Base-by-base conservation (phyloP, 257 asterid genomes). In the Fraxinus excelsior region DNA sequence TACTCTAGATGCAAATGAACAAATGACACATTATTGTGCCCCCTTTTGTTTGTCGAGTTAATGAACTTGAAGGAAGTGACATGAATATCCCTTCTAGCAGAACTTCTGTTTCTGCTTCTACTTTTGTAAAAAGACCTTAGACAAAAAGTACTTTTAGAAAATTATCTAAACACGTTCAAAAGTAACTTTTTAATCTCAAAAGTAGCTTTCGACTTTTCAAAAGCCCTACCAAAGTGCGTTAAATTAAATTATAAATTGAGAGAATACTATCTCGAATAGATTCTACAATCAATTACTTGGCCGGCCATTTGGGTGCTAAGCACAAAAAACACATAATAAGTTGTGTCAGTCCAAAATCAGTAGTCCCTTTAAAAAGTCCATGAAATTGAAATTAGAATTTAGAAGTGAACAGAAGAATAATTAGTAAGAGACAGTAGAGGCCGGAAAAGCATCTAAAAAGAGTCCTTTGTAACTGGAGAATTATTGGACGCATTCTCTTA, bases 301-400 rank as follows among this genome's bases (percentile, higher is more conserved):
- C 68, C 68, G 68, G 68, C 68, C 68, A 26, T 11, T 62, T 62
- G 34, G 2, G 35, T 25, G 68, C 11, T 26, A 62, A 62, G 35
- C 68, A 62, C 68, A 62, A 62, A 62, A 62, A 60, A 21, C 67
- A 60, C 29, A 60, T 2, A 58, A 60, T 23, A 62, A 26, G 68
- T 62, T 62, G 34, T 34, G 14, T 62, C 16, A 4, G 2, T 62
- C 68, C 16, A 28, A 21, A 21, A 60, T 25, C 6, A 60, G 21
- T 9, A 11, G 32, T 0, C 32, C 67, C 11, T 25, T 10, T 11
- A 11, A 0, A 53, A 18, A 56, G 26, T n/a, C 1, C 10, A 7
- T 18, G 65, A n/a, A 19, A 8, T n/a, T 18, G 65, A 56, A n/a
- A 8, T 56, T 18, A 56, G 60, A 4, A 13, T 32, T 32, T 13